Percentiles rank a stretch among this genome's conserved stretches.
Conservation (phyloP, 1,139 yeast genomes). For the Kodamaea anthophila region DNA sequence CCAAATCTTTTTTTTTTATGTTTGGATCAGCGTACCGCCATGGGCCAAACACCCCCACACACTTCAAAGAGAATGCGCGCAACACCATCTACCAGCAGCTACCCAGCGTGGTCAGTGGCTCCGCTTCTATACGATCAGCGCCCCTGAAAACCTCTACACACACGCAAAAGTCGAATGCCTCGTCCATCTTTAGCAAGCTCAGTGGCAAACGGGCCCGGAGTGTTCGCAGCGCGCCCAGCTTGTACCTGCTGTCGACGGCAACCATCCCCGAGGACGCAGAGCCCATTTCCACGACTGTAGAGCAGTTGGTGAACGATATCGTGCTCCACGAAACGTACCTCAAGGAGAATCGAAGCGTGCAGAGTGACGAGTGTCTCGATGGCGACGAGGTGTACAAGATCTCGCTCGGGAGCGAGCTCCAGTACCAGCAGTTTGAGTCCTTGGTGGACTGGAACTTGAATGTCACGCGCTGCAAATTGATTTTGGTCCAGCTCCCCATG, state of each 20-base stretch:
- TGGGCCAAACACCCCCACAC: slow-evolving; percentile 33
- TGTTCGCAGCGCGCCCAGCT: slow-evolving; percentile 40
- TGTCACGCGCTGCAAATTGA: slow-evolving; percentile 40
- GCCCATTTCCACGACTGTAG: slow-evolving; percentile 39
- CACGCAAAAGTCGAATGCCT: slow-evolving; percentile 9
- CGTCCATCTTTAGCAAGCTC: slow-evolving; percentile 25
- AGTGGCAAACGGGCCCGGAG: slow-evolving; percentile 26
- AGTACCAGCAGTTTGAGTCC: slow-evolving; percentile 36
- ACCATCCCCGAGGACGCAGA: slow-evolving; percentile 46
- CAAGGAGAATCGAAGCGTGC: slow-evolving; percentile 11
- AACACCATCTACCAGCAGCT: slow-evolving; percentile 43
- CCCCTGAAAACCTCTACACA: slow-evolving; percentile 20
- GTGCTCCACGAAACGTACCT: slow-evolving; percentile 35
- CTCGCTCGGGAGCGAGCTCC: slow-evolving; percentile 36
- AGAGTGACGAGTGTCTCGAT: slow-evolving; percentile 9
- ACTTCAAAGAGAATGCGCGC: slow-evolving; percentile 42
- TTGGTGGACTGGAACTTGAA: slow-evolving; percentile 45
- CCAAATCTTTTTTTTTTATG: slow-evolving; percentile 23
- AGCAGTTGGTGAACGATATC: slow-evolving; percentile 40
- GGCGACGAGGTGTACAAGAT: slow-evolving; percentile 31
- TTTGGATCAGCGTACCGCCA: slow-evolving; percentile 36
- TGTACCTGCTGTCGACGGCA: slow-evolving; percentile 38
- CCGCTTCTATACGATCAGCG: slow-evolving; percentile 29
- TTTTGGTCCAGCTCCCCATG: slow-evolving; percentile 34
- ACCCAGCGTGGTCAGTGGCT: slow-evolving; percentile 24